These are phyloP conservation scores for Amaranthus hypochondriacus DNA, from an alignment of 148 eudicot species.

Conservation along the genomic window DNA sequence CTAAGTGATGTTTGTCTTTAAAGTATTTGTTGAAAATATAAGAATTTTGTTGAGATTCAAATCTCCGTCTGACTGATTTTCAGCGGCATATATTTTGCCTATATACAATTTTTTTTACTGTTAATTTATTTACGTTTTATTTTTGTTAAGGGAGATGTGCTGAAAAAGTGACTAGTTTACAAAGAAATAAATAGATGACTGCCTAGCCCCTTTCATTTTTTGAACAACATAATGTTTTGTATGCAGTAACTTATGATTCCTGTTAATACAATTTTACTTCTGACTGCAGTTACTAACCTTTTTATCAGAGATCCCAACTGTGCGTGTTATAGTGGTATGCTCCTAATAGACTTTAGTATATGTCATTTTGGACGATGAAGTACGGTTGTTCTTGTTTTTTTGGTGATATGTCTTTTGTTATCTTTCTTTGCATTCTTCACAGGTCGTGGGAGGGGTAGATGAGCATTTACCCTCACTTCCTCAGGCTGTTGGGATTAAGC, in stretches of 20 bases:
- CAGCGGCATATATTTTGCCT: background rate
- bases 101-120: background rate
- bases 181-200: background rate
- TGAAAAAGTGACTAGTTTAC: background rate
- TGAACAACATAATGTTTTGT: background rate
- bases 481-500: slow-evolving; percentile 55
- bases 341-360: slow-evolving; percentile 1
- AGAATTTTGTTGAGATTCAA: background rate
- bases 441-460: slow-evolving; percentile 90
- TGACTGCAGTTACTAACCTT: slow-evolving; percentile 60
- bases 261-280: slow-evolving; percentile 12
- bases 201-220: background rate
- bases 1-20: background rate
- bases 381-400: slow-evolving; percentile 2
- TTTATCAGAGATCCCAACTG: slow-evolving; percentile 75
- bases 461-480: slow-evolving; percentile 90
- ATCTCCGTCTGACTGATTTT: background rate
- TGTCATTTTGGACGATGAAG: background rate
- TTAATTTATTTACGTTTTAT: background rate
- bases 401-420: background rate
- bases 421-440: slow-evolving; percentile 13
- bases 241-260: background rate
- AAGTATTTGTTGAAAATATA: background rate
- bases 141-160: background rate
- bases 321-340: slow-evolving; percentile 81